A percentile compares a stretch with the other conserved stretches of the same genome.
Conservation (phyloP, 257 asterid genomes). For the Nicotiana otophora region DNA sequence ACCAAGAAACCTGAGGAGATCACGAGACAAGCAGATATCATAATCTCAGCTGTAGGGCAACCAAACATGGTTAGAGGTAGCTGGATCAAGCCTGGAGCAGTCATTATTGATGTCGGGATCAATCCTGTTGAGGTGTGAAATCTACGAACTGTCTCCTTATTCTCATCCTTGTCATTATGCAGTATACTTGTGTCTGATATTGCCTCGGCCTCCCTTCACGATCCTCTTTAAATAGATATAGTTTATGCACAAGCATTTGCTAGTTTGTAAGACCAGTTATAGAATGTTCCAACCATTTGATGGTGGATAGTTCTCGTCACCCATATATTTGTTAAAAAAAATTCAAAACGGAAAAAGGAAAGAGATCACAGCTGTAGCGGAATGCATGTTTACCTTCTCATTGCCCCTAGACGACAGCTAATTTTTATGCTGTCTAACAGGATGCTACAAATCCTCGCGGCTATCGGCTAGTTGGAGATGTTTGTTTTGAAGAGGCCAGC, state of each 20-base stretch:
- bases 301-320: background rate
- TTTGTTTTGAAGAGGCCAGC: slow-evolving; percentile 87
- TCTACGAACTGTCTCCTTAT: background rate
- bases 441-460: slow-evolving; percentile 61
- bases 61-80: slow-evolving; percentile 92
- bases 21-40: slow-evolving; percentile 72
- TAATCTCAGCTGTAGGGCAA: slow-evolving; percentile 76
- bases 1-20: slow-evolving; percentile 76
- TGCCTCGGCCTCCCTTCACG: background rate
- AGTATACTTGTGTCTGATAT: background rate
- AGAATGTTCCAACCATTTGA: background rate
- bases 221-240: background rate
- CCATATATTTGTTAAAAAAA: background rate
- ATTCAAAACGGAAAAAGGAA: background rate
- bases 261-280: background rate
- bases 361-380: background rate
- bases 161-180: background rate
- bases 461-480: slow-evolving; percentile 81
- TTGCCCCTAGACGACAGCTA: background rate
- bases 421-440: slow-evolving; percentile 29
- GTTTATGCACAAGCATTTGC: background rate
- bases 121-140: slow-evolving; percentile 68
- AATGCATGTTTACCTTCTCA: background rate
- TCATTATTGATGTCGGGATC: slow-evolving; percentile 82
- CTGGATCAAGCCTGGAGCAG: slow-evolving; percentile 94